These are phyloP conservation scores for Dendrothele bispora DNA, from an alignment of 768 basidiomycete genomes.

Conservation along the genomic window DNA sequence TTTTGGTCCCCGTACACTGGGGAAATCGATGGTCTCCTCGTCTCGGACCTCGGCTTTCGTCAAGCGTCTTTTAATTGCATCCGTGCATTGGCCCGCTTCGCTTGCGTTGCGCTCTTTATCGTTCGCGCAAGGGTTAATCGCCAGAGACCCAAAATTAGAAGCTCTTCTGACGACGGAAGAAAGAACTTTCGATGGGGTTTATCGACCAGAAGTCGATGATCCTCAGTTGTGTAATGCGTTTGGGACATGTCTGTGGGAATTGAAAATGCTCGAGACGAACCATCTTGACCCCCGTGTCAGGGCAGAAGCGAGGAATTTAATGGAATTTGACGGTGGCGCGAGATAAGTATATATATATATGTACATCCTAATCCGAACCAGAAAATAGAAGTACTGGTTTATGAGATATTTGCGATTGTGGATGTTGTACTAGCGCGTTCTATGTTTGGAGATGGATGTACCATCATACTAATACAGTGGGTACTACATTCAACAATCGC, in stretches of 20 bases:
- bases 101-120: slow-evolving; percentile 67
- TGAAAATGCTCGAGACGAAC: slow-evolving; percentile 57
- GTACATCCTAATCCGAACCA: too few species aligned
- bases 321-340: too few species aligned
- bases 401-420: too few species aligned
- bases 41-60: slow-evolving; percentile 89
- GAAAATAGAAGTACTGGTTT: too few species aligned
- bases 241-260: slow-evolving; percentile 85
- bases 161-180: slow-evolving; percentile 87
- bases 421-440: too few species aligned
- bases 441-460: too few species aligned
- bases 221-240: slow-evolving; percentile 83
- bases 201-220: slow-evolving; percentile 84
- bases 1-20: slow-evolving; percentile 72
- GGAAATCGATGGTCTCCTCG: slow-evolving; percentile 54
- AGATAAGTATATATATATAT: too few species aligned
- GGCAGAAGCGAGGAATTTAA: slow-evolving; percentile 62
- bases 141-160: slow-evolving; percentile 78
- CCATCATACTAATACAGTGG: too few species aligned
- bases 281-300: slow-evolving; percentile 73
- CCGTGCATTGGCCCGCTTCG: slow-evolving; percentile 77
- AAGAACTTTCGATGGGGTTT: slow-evolving; percentile 79
- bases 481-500: too few species aligned
- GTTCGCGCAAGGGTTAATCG: slow-evolving; percentile 71
- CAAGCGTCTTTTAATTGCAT: slow-evolving; percentile 84